Base-by-base conservation (phyloP, 2,329 filamentous ascomycete species). In the Monosporascus sp. region DNA sequence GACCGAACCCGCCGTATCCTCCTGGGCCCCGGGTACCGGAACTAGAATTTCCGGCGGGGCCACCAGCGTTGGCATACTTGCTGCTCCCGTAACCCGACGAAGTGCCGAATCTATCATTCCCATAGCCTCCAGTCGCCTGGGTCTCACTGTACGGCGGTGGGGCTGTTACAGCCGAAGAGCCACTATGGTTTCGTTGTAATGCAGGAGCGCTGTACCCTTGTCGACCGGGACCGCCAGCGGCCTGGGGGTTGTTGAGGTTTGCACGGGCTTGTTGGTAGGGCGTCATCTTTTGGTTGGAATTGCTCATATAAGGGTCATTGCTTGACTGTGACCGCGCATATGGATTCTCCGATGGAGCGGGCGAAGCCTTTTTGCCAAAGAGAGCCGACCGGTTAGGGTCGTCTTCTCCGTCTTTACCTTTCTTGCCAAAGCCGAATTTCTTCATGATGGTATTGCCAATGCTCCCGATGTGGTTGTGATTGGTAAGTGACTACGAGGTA, bases 1-100 rank as follows among this genome's bases (percentile, higher is more conserved):
- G 71, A 46, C 80, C 81, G 52, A 86, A 70, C 6, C 82, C 82
- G 37, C 84, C 83, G 57, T 87, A 87, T 27, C 83, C 83, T 47
- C 81, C 80, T 11, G 78, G 75, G 14, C 80, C 78, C 60, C 72
- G 69, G 54, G 70, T 64, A 39, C 65, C 65, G 8, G 56, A 50
- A 31, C 67, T 58, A 9, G 69, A 57, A 17, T 65, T 63, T 20
- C 52, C 61, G 14, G 63, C 62, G 20, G 64, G 64, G 38, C 60
- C 55, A 22, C 66, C 61, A 35, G 69, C 63, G 56, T 63, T 71
- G 41, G 78, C 76, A 63, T 84, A 84, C 67, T 79, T 82, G 56
- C 68, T 70, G 14, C 77, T 77, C 55, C 77, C 78, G 58, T 84
- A 85, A 14, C 80, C 80, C 22, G 64, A 66, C 20, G 66, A 56